phyloP scores from a whole-genome alignment of 2,329 filamentous ascomycete species.

The Lachnellula hyalina region DNA sequence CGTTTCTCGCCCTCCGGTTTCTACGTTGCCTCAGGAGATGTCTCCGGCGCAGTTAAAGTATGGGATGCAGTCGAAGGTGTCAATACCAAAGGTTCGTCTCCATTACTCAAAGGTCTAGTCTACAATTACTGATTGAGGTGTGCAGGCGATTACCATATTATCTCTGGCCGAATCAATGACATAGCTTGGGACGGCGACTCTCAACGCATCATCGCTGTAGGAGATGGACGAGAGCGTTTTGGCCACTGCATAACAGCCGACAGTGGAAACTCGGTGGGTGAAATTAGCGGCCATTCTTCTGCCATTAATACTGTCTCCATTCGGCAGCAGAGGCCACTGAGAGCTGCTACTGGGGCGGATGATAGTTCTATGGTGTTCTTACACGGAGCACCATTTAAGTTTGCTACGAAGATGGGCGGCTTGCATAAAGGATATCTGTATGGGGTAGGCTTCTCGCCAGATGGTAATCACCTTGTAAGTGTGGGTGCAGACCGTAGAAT shows the following conservation, averaged over 20 bases:
- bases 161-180: slow-evolving; percentile 91
- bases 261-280: slow-evolving; percentile 91
- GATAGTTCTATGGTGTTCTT: slow-evolving; percentile 88
- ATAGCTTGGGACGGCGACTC: slow-evolving; percentile 97
- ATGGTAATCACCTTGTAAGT: slow-evolving; percentile 75
- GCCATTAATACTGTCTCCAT: slow-evolving; percentile 89
- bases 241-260: slow-evolving; percentile 93
- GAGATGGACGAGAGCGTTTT: slow-evolving; percentile 88
- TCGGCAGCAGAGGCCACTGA: slow-evolving; percentile 81
- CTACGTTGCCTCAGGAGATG: slow-evolving; percentile 90
- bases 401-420: slow-evolving; percentile 73
- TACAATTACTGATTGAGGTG: not conserved
- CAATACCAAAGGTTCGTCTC: slow-evolving; percentile 58
- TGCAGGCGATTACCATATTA: slow-evolving; percentile 80
- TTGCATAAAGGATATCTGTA: slow-evolving; percentile 87
- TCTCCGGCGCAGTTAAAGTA: slow-evolving; percentile 75
- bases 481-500: slow-evolving; percentile 91
- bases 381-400: slow-evolving; percentile 93
- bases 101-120: not conserved
- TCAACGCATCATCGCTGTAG: slow-evolving; percentile 92
- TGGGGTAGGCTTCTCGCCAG: slow-evolving; percentile 82
- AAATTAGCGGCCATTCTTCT: slow-evolving; percentile 87
- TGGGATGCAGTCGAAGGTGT: slow-evolving; percentile 87
- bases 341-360: slow-evolving; percentile 86
- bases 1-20: slow-evolving; percentile 92